Percentiles rank a stretch among this genome's conserved stretches.
These are phyloP conservation scores for Fibroporia radiculosa DNA, from an alignment of 768 basidiomycete species.

Conservation along the genomic window DNA sequence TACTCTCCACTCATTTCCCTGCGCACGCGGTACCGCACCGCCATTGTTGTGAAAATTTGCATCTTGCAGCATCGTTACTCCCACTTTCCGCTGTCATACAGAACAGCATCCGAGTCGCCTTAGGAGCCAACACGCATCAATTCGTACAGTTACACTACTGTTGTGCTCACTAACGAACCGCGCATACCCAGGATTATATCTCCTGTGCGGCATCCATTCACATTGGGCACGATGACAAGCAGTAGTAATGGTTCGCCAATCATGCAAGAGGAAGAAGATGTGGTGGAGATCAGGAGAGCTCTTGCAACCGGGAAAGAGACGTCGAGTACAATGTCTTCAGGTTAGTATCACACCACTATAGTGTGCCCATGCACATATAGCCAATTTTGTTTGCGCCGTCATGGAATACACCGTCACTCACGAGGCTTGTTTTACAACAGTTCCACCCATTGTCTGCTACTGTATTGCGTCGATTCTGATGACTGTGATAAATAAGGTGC, in stretches of 20 bases:
- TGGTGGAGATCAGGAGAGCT: constrained; percentile 48
- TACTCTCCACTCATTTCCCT: too few relatives aligned
- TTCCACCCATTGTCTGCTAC: constrained; percentile 79
- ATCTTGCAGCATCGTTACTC: too few relatives aligned
- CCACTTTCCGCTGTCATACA: too few relatives aligned
- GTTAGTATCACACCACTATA: constrained; percentile 14
- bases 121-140: too few relatives aligned
- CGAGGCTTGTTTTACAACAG: constrained; percentile 39
- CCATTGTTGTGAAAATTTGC: too few relatives aligned
- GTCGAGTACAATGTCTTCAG: constrained; percentile 18
- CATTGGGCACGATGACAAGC: neutral
- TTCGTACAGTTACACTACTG: too few relatives aligned
- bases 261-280: constrained; percentile 29
- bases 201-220: too few relatives aligned
- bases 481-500: constrained; percentile 95
- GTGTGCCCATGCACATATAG: neutral
- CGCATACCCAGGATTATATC: too few relatives aligned
- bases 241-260: constrained; percentile 1
- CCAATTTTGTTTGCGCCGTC: neutral
- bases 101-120: too few relatives aligned
- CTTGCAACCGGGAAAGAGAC: constrained; percentile 33
- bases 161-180: too few relatives aligned
- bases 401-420: neutral
- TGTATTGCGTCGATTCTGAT: constrained; percentile 91
- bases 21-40: too few relatives aligned